These are phyloP conservation scores for Tricholoma furcatifolium DNA, from an alignment of 768 basidiomycete genomes.

Conservation along the genomic window DNA sequence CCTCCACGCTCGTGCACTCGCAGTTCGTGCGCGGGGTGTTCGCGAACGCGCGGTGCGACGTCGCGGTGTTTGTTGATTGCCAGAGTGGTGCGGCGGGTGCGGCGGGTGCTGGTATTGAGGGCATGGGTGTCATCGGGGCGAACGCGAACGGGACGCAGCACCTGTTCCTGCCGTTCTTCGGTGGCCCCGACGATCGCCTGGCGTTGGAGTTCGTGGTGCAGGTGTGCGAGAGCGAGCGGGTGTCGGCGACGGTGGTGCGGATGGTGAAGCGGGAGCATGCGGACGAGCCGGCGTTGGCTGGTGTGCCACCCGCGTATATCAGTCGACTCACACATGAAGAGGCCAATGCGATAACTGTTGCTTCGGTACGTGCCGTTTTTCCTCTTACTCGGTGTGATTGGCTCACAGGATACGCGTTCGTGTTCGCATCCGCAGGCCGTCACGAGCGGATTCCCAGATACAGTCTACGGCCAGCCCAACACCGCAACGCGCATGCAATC, in stretches of 20 bases:
- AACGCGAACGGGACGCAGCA: slow-evolving; percentile 45
- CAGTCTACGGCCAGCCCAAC: slow-evolving; percentile 62
- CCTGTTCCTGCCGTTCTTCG: slow-evolving; percentile 88
- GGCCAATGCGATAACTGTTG: slow-evolving; percentile 41
- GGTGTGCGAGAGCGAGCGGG: slow-evolving; percentile 65
- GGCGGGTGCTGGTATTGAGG: too few relatives aligned
- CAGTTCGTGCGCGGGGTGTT: slow-evolving; percentile 86
- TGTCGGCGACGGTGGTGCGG: slow-evolving; percentile 74
- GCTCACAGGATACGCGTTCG: too few relatives aligned
- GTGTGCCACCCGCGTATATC: slow-evolving; percentile 27
- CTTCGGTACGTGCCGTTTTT: slow-evolving; percentile 40
- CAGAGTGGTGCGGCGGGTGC: too few relatives aligned
- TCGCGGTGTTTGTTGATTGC: slow-evolving; percentile 82
- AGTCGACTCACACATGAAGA: slow-evolving; percentile 29
- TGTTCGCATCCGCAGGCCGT: slow-evolving; percentile 28
- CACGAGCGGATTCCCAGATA: slow-evolving; percentile 53
- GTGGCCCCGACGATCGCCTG: slow-evolving; percentile 90
- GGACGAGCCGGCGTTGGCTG: slow-evolving; percentile 16
- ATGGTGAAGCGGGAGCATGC: slow-evolving; percentile 56
- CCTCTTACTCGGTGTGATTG: too few relatives aligned
- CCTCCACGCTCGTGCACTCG: slow-evolving; percentile 63
- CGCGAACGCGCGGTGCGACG: slow-evolving; percentile 65
- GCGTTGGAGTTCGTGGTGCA: slow-evolving; percentile 85
- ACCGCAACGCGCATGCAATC: slow-evolving; percentile 72
- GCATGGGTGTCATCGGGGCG: slow-evolving; percentile 22